Base-by-base conservation (phyloP, 2,329 filamentous ascomycete genomes). In the Cladophialophora chaetospira region DNA sequence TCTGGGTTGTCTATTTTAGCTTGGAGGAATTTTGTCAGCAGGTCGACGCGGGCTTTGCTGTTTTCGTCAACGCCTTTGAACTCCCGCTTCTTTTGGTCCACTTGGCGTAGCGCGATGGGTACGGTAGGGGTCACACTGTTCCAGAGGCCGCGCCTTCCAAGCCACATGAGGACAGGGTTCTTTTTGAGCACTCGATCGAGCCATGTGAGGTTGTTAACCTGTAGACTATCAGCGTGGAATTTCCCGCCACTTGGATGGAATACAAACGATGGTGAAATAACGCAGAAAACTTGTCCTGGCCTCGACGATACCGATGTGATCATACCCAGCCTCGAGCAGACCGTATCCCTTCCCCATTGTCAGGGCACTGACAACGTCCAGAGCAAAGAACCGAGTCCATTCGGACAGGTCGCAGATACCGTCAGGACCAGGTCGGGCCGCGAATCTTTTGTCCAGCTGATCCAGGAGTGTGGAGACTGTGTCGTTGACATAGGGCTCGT, bases 101-200 rank as follows among this genome's bases (percentile, higher is more conserved):
- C 26, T 87, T 88, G 85, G 15, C 79, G 80, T 73, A 44, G 88
- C 85, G 58, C 86, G 83, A 85, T 80, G 9, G 89, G 81, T 63
- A 58, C 55, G 4, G 51, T 58, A n/a, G 55, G 33, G 15, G 49
- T 58, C 4, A 49, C 36, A 26, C 45, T 54, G 35, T 53, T 54
- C 47, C 48, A 57, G 25, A 51, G 42, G 5, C 54, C 54, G 21
- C 15, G 21, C 6, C 49, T 42, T n/a, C 55, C 49, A 5, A 58
- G 51, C 33, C 35, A 58, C 25, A 53, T 52, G 38, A 84, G 84
- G 62, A 62, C 11, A 4, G 68, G 67, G 46, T 71, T 72, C 51
- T 71, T 71, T 17, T 60, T 63, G 38, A 67, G 66, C 11, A 72
- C 2, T 10, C 44, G 36, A 55, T 72, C 70, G 3, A 73, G 58